phyloP scores from a whole-genome alignment of 495 filamentous ascomycete genomes.

The Annulohypoxylon moriforme region DNA sequence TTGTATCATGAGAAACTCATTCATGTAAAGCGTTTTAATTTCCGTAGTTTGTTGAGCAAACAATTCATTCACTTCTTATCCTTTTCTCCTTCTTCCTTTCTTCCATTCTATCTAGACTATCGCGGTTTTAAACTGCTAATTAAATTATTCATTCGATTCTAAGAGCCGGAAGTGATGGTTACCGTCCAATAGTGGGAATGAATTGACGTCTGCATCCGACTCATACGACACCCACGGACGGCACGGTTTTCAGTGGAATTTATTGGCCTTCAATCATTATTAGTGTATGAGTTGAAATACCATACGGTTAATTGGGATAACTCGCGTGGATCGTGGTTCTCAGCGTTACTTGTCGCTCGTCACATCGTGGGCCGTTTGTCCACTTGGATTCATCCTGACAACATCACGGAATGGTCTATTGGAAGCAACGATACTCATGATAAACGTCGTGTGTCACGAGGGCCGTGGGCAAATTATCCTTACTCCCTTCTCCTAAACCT shows the following conservation, averaged over 20 bases:
- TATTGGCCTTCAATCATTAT: not conserved
- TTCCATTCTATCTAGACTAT: slow-evolving; percentile 15
- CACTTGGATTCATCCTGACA: slow-evolving; percentile 1
- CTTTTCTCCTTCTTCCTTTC: slow-evolving; percentile 11
- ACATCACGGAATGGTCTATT: not conserved
- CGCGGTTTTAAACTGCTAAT: not conserved
- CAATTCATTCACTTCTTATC: slow-evolving; percentile 14
- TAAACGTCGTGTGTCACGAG: slow-evolving; percentile 11
- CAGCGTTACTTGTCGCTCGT: slow-evolving; percentile 2
- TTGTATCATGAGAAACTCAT: slow-evolving; percentile 9
- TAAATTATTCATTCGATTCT: slow-evolving; percentile 16
- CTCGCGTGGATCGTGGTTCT: slow-evolving; percentile 9
- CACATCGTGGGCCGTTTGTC: not conserved
- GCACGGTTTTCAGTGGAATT: not conserved
- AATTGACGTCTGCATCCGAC: not conserved
- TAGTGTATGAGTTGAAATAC: not conserved
- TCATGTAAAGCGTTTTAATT: slow-evolving; percentile 31
- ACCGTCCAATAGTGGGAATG: slow-evolving; percentile 24
- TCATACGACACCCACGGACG: slow-evolving; percentile 19
- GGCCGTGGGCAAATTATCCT: slow-evolving; percentile 11
- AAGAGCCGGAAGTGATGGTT: slow-evolving; percentile 32
- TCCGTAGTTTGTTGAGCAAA: slow-evolving; percentile 28
- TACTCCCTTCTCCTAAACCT: slow-evolving; percentile 19
- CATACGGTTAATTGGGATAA: not conserved
- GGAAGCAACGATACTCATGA: slow-evolving; percentile 20